Evolutionary conservation across 805 yeast genomes (phyloP).

Genomic region (Limtongozyma cylindracea): DNA sequence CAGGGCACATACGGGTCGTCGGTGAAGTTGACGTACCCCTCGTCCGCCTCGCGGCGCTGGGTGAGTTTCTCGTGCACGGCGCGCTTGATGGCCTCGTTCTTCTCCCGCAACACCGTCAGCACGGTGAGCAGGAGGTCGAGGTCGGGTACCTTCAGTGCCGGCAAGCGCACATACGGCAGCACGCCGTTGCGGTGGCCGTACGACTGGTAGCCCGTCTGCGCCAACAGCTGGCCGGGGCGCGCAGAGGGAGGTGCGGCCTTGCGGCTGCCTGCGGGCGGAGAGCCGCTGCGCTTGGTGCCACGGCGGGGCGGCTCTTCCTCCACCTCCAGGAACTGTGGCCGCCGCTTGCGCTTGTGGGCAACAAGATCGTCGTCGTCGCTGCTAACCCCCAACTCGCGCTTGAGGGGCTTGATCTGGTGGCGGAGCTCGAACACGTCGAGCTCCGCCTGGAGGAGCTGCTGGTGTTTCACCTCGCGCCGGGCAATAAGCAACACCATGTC

Average conservation of each 20-base stretch:
- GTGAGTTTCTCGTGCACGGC: conserved; percentile 73
- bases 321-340: conserved; percentile 1
- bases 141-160: conserved; percentile 84
- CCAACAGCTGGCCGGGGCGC: conserved; percentile 1
- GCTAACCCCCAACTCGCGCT: conserved; percentile 48
- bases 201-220: no score
- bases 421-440: conserved; percentile 46
- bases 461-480: conserved; percentile 42
- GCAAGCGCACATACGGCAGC: conserved; percentile 72
- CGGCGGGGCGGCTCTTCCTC: no score
- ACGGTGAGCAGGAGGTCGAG: conserved; percentile 73
- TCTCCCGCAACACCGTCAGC: conserved; percentile 44
- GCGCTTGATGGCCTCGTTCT: conserved; percentile 50
- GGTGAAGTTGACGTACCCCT: conserved; percentile 61
- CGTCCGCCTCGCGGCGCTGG: conserved; percentile 43
- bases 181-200: no score
- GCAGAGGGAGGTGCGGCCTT: no score
- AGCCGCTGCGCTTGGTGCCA: no score
- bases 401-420: conserved; percentile 42
- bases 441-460: conserved; percentile 37
- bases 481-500: conserved; percentile 44
- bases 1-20: conserved; percentile 73
- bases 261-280: no score
- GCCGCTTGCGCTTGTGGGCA: conserved; percentile 48
- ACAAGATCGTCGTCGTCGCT: conserved; percentile 73